Evolutionary conservation across 106 monocot species (phyloP).

Genomic region (Dactylorhiza incarnata): DNA sequence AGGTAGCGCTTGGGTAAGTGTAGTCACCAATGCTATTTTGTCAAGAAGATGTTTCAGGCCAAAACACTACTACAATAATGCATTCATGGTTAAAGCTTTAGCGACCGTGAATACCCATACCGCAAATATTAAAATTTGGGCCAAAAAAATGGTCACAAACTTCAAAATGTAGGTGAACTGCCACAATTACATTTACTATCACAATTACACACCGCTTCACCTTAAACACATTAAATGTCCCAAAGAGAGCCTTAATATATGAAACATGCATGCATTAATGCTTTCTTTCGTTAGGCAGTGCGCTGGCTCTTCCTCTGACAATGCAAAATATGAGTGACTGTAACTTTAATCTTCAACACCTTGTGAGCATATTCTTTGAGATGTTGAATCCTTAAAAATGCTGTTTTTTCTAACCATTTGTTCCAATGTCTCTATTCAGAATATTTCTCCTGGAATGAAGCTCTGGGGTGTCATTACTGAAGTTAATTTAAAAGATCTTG

Average conservation of each 20-base stretch:
- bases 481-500: conserved; percentile 79
- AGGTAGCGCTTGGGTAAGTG: too few species aligned
- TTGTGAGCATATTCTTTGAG: not conserved
- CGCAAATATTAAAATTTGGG: too few species aligned
- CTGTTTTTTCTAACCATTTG: not conserved
- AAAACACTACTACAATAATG: too few species aligned
- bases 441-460: conserved; percentile 82
- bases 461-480: conserved; percentile 81
- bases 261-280: not conserved
- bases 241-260: not conserved
- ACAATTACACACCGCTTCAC: too few species aligned
- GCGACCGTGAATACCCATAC: too few species aligned
- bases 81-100: too few species aligned
- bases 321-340: not conserved
- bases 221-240: too few species aligned
- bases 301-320: not conserved
- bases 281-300: not conserved
- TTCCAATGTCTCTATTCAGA: conserved; percentile 22
- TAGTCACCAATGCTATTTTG: too few species aligned
- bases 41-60: too few species aligned
- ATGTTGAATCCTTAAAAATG: not conserved
- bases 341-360: not conserved
- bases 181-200: too few species aligned
- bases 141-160: too few species aligned
- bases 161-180: too few species aligned